Conservation (phyloP, 2,329 filamentous ascomycete species). For the Aspergillus caelatus region DNA sequence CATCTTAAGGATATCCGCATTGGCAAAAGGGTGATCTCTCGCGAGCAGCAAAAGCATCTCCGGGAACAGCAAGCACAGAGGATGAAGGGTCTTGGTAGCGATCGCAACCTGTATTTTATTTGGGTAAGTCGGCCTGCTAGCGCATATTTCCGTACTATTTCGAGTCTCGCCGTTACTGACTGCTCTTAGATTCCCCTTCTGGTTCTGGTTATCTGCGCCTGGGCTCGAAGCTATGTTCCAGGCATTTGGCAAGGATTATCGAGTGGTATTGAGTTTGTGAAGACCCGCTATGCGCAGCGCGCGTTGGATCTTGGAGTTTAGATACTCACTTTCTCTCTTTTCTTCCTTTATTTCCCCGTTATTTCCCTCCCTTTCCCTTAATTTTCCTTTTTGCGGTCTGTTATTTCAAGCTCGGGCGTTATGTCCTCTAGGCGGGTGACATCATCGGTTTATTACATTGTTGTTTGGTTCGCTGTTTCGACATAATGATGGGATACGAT, state of each 20-base stretch:
- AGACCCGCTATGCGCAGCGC: conserved; percentile 37
- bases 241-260: conserved; percentile 44
- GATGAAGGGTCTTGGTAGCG: conserved; percentile 53
- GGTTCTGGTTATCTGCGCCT: conserved; percentile 48
- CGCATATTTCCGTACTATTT: not conserved
- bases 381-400: conserved; percentile 17
- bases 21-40: conserved; percentile 46
- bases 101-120: conserved; percentile 57
- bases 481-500: conserved; percentile 40
- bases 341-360: conserved; percentile 11
- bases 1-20: conserved; percentile 47
- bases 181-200: conserved; percentile 49
- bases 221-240: conserved; percentile 48
- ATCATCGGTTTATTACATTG: conserved; percentile 20
- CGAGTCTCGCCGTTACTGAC: conserved; percentile 23
- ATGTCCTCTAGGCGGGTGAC: conserved; percentile 19
- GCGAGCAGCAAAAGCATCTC: conserved; percentile 51
- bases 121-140: conserved; percentile 46
- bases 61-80: conserved; percentile 50
- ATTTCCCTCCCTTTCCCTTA: conserved; percentile 17
- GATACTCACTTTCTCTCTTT: conserved; percentile 12
- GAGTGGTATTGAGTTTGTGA: conserved; percentile 43
- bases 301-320: conserved; percentile 37
- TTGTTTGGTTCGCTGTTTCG: conserved; percentile 16
- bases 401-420: conserved; percentile 31